phyloP scores from a whole-genome alignment of 192 early-diverging fungal genomes.

The Backusella mclennaniae region DNA sequence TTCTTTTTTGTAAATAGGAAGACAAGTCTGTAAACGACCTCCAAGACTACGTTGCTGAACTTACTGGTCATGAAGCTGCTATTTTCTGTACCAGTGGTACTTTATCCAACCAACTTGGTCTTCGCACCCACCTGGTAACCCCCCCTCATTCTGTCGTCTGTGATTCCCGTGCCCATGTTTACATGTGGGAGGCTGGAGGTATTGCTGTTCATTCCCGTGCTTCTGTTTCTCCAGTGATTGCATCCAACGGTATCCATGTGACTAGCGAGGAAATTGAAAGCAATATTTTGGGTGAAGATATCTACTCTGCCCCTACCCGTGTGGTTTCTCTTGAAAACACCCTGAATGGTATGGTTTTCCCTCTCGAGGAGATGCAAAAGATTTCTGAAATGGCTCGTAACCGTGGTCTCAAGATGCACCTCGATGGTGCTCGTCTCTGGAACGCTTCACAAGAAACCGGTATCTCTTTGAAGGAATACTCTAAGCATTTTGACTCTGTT shows the following conservation, averaged over 20 bases:
- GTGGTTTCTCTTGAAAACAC: slow-evolving; percentile 91
- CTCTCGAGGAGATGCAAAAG: slow-evolving; percentile 67
- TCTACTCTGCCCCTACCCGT: slow-evolving; percentile 77
- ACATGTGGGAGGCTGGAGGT: slow-evolving; percentile 76
- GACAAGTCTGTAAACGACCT: slow-evolving; percentile 75
- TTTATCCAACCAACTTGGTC: slow-evolving; percentile 81
- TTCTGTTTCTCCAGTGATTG: slow-evolving; percentile 59
- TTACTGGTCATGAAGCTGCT: slow-evolving; percentile 77
- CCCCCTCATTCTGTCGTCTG: slow-evolving; percentile 80
- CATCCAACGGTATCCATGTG: slow-evolving; percentile 57
- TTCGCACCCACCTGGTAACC: slow-evolving; percentile 67
- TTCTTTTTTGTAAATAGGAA: slow-evolving; percentile 46
- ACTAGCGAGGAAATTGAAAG: slow-evolving; percentile 60
- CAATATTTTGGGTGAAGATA: slow-evolving; percentile 64
- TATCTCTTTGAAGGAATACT: slow-evolving; percentile 64
- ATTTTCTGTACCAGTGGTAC: slow-evolving; percentile 82
- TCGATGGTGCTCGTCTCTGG: slow-evolving; percentile 93
- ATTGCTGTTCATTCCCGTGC: slow-evolving; percentile 80
- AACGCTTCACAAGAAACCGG: slow-evolving; percentile 79
- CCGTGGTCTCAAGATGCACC: slow-evolving; percentile 68
- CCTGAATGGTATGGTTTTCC: slow-evolving; percentile 78
- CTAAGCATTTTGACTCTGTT: slow-evolving; percentile 76
- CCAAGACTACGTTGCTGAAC: slow-evolving; percentile 61
- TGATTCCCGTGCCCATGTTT: slow-evolving; percentile 79
- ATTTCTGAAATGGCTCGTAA: slow-evolving; percentile 59